A percentile compares a stretch with the other conserved stretches of the same genome.
Evolutionary conservation across 495 filamentous ascomycete species (phyloP).

Genomic region (Pseudoneurospora amorphoporcata): DNA sequence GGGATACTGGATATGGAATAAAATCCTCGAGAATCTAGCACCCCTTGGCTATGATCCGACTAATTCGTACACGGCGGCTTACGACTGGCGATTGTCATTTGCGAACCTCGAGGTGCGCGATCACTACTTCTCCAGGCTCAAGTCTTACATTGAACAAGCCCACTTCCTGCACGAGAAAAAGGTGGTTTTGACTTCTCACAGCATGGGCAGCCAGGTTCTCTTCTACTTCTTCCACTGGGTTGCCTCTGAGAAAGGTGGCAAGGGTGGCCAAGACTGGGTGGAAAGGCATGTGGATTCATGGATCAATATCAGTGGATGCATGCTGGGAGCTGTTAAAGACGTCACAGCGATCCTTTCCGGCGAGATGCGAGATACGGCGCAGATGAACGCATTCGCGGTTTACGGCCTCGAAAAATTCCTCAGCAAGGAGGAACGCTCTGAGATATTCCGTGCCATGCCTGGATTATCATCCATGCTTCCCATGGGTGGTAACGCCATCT

Average conservation of each 20-base stretch:
- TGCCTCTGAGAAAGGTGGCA: conserved; percentile 65
- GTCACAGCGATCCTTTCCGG: conserved; percentile 85
- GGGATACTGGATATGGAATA: conserved; percentile 97
- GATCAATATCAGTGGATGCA: conserved; percentile 97
- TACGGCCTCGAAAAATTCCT: conserved; percentile 96
- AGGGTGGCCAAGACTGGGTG: conserved; percentile 81
- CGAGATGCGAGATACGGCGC: conserved; percentile 97
- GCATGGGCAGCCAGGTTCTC: conserved; percentile 92
- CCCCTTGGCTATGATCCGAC: conserved; percentile 94
- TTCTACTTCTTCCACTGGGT: conserved; percentile 99
- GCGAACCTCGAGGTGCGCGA: conserved; percentile 79
- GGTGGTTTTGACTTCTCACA: conserved; percentile 81
- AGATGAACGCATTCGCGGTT: conserved; percentile 94
- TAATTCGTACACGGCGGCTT: conserved; percentile 89
- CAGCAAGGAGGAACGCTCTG: conserved; percentile 74
- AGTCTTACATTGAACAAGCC: conserved; percentile 79
- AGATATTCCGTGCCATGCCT: conserved; percentile 95
- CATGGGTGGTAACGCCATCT: conserved; percentile 88
- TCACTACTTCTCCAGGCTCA: conserved; percentile 84
- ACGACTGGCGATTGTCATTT: conserved; percentile 97
- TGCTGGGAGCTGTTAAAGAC: conserved; percentile 92
- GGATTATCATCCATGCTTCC: conserved; percentile 94
- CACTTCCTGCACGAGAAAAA: conserved; percentile 61
- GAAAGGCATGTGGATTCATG: conserved; percentile 83
- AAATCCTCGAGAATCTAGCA: conserved; percentile 92